Base-by-base conservation (phyloP, 331 rosid species). In the Acacia concinna region DNA sequence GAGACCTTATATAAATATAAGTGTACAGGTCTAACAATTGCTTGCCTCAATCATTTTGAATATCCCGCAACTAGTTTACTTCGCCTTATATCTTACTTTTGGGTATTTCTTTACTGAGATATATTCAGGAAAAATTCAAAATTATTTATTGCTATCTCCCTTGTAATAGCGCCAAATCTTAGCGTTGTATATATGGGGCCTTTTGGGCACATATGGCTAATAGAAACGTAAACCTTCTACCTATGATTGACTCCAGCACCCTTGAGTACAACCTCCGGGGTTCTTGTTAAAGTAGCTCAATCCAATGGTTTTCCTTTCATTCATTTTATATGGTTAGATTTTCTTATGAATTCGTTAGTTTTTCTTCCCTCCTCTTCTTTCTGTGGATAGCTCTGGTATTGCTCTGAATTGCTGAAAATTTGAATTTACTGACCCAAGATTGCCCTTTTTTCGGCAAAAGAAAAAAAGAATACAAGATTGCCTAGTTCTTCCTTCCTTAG, bases 1-100 rank as follows among this genome's bases (percentile, higher is more conserved):
- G 84, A 56, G 67, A 81, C 84, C 77, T 79, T 65, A 46, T 76
- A 83, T 76, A 84, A 72, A 76, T 84, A 86, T 83, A 77, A 81
- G 74, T 87, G 93, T 89, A 91, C 96, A 89, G 90, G 81, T 86
- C 96, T 89, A 86, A 87, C 96, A 64, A 79, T 85, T 81, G 78
- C 86, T 77, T 87, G 85, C 77, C 59, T 80, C 78, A 25, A 75
- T 84, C 83, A 74, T 77, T 81, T 81, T 82, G 86, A 85, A 74
- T 30, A 32, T 57, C 73, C 37, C 52, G 78, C 63, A 72, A 73
- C 85, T 71, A 70, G 34, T 49, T 64, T 15, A 70, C 74, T 70
- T 75, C 32, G 78, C 81, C 37, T 81, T 74, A 69, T 54, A 47
- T 71, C 43, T 71, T 56, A 40, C 18, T 66, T 83, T 82, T 59